Base-by-base conservation (phyloP, 1,284 basidiomycete species). In the Caloboletus firmus region DNA sequence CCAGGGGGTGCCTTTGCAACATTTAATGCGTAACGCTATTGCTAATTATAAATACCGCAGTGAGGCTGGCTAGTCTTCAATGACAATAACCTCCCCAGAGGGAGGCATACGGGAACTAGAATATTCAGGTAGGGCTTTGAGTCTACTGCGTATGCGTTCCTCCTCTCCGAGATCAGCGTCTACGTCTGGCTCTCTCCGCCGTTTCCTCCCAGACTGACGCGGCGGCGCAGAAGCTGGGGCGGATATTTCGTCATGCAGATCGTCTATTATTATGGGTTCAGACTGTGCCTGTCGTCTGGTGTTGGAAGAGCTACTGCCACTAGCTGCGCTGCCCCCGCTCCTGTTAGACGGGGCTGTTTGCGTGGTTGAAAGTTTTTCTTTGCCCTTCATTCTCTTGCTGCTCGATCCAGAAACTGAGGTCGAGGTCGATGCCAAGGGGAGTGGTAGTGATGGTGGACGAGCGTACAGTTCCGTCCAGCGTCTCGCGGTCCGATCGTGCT, bases 401-500 rank as follows among this genome's bases (percentile, higher is more conserved):
- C 36, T 45, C 59, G 52, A 28, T 52, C 17, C 44, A n/a, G 63
- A 18, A 37, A 31, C 17, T 47, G 49, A 36, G 36, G 56, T 6
- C 49, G 57, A 4, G 51, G 34, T 22, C 11, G 55, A 36, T 24
- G 51, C 45, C 7, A 7, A 17, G 34, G 51, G 39, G 22, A 52
- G 45, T 22, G 62, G 39, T 20, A 51, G 45, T 5, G 54, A 49
- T 50, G 62, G 68, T 35, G 77, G 76, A 10, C 62, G 72, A 10
- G 79, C 79, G 54, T 81, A 81, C 1, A 79, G 61, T 36, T 75
- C 70, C 6, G 80, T 81, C 81, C 79, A 82, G 22, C 75, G 71
- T 32, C 74, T 74, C 3, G 81, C 80, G 17, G 74, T 81, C 20
- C 67, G 65, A 61, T 82, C 80, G 64, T 91, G 87, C 50, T 76